Evolutionary conservation across 106 monocot genomes (phyloP), one percentile per base, ranked within the genome.

Genomic region (Chionographis japonica): DNA sequence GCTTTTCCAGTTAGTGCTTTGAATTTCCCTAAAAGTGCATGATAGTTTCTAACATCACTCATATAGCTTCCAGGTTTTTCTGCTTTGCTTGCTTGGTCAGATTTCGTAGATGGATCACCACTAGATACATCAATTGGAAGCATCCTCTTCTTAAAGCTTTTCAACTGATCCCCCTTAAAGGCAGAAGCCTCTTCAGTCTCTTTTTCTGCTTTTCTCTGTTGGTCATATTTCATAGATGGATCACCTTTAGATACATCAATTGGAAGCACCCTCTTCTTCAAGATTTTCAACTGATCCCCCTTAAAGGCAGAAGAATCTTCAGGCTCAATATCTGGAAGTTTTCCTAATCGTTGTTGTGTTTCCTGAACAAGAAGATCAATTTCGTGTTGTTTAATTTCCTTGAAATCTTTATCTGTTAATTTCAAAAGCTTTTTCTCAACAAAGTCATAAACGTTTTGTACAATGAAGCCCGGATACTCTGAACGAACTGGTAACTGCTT

Each of bases 331-430:
- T 97, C 97, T 50, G 76, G 72, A 68, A 92, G 86, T 19, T 97
- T 83, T 54, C 97, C 97, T 67, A 97, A 13, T 8, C 89, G 80
- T 10, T 92, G 62, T 27, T 60, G 70, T 57, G 97, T 97, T 72
- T 92, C 87, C 54, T 80, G 74, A 68, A 97, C 82, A 60, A 92
- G 86, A 13, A 80, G 58, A 66, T 97, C 77, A 50, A 97, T 84
- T 65, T 97, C 97, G 56, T 86, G 74, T 61, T 97, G 97, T 49
- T 87, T 89, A 73, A 72, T 73, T 43, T 97, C 97, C 60, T 89
- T 84, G 68, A 92, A 97, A 67, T 97, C 97, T 52, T 89, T 92
- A 54, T 97, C 97, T 4, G 92, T 92, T 54, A 97, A 72, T 67
- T 89, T 97, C 84, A 81, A 92, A 6, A 97, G 84, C 54, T 81